Evolutionary conservation across 306 rosid genomes (phyloP).

Genomic region (Castanea crenata): DNA sequence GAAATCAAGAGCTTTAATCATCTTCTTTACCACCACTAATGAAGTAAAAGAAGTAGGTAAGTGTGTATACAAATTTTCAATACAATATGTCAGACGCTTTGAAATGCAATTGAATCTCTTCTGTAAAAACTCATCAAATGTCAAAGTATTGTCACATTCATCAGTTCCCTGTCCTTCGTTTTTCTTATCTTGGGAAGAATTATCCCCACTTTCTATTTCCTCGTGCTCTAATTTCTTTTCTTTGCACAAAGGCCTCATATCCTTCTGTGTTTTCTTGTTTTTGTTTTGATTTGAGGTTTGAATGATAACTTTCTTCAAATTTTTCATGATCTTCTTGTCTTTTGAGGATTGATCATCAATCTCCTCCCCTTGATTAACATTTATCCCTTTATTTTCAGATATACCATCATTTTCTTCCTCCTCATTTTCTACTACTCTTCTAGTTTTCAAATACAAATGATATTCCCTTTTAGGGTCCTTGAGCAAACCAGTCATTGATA

Average conservation of each 20-base stretch:
- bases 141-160: conserved; percentile 7
- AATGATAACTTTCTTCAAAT: conserved; percentile 9
- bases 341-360: neutral
- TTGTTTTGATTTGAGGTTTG: conserved; percentile 1
- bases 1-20: conserved; percentile 25
- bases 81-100: conserved; percentile 11
- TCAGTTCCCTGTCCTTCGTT: neutral
- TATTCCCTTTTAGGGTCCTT: conserved; percentile 28
- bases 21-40: conserved; percentile 13
- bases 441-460: conserved; percentile 4
- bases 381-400: neutral
- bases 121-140: conserved; percentile 25
- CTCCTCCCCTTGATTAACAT: neutral
- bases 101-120: conserved; percentile 1
- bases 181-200: neutral
- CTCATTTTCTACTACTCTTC: neutral
- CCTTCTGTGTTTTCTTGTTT: neutral
- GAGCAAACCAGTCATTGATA: conserved; percentile 16
- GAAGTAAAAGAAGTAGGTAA: conserved; percentile 46
- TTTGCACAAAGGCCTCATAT: neutral
- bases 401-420: neutral
- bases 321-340: conserved; percentile 2
- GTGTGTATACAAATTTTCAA: conserved; percentile 31
- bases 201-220: neutral
- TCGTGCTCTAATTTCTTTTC: neutral